Percentiles rank a stretch among this genome's conserved stretches.
phyloP scores from a whole-genome alignment of 352 stramenopile species.

The Phytophthora colocasiae region DNA sequence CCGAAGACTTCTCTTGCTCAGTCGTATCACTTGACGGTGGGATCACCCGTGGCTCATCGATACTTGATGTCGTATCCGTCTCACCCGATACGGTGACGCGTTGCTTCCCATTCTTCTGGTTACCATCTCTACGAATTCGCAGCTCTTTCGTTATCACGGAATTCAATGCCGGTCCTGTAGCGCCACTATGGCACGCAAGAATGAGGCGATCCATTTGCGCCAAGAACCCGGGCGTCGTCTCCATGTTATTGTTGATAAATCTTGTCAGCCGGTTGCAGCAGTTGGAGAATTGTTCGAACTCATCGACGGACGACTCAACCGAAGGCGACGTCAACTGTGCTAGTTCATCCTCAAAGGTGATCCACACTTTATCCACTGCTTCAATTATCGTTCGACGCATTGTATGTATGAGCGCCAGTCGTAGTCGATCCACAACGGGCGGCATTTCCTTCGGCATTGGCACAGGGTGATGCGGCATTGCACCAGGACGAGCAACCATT shows the following conservation, averaged over 20 bases:
- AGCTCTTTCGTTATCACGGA: constrained; percentile 58
- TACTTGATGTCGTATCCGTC: neutral
- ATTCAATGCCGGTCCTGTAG: constrained; percentile 39
- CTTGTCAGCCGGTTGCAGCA: constrained; percentile 53
- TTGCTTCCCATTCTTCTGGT: neutral
- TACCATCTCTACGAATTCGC: constrained; percentile 34
- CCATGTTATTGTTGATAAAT: constrained; percentile 64
- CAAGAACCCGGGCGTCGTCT: constrained; percentile 64
- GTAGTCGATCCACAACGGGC: constrained; percentile 23
- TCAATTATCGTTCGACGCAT: constrained; percentile 48
- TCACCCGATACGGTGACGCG: neutral
- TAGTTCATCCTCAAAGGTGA: constrained; percentile 39
- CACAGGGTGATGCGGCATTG: constrained; percentile 22
- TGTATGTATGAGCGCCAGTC: constrained; percentile 41
- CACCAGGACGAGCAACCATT: constrained; percentile 6
- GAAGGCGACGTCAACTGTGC: constrained; percentile 1
- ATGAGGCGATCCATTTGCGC: constrained; percentile 77
- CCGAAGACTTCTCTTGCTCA: constrained; percentile 2
- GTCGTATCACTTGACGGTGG: constrained; percentile 9
- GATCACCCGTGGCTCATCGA: constrained; percentile 2
- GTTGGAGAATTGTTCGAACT: constrained; percentile 58
- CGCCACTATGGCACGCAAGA: constrained; percentile 62
- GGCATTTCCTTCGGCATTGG: constrained; percentile 10
- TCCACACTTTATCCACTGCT: constrained; percentile 57
- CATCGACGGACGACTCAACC: neutral